Evolutionary conservation across 371 early-diverging fungal species (phyloP).

Genomic region (Rhizopus delemar): DNA sequence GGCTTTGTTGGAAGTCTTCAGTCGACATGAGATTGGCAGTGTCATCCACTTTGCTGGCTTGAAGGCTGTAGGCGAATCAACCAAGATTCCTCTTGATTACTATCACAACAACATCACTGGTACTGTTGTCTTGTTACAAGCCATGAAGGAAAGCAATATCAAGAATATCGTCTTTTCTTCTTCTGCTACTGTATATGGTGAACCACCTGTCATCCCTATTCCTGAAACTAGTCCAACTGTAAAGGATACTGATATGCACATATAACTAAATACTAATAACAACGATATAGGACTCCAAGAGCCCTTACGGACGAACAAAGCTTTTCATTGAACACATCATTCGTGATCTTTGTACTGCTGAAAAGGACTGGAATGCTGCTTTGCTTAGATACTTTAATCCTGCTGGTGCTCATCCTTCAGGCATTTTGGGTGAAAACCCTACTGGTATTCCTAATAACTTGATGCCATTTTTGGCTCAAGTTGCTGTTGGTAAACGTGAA

Average conservation of each 20-base stretch:
- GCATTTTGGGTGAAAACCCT: constrained; percentile 87
- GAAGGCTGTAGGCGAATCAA: constrained; percentile 85
- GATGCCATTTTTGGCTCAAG: constrained; percentile 86
- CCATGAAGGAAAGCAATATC: constrained; percentile 63
- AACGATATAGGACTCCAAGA: constrained; percentile 58
- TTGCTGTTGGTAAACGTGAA: constrained; percentile 74
- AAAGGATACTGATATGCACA: constrained; percentile 22
- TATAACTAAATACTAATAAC: neutral
- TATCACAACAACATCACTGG: constrained; percentile 82
- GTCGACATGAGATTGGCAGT: constrained; percentile 58
- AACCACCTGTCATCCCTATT: constrained; percentile 53
- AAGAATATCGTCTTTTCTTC: constrained; percentile 78
- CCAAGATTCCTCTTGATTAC: constrained; percentile 78
- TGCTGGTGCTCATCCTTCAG: constrained; percentile 84
- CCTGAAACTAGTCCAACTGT: constrained; percentile 58
- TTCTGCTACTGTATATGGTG: constrained; percentile 78
- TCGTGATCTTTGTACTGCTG: constrained; percentile 68
- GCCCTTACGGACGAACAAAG: constrained; percentile 89
- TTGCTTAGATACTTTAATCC: constrained; percentile 91
- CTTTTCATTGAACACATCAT: constrained; percentile 81
- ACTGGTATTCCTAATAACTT: constrained; percentile 83
- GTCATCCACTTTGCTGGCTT: constrained; percentile 86
- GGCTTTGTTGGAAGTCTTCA: constrained; percentile 67
- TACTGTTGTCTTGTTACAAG: constrained; percentile 65
- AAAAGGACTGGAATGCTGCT: constrained; percentile 68